These are phyloP conservation scores for Acorus calamus DNA, from an alignment of 106 monocot genomes.

Conservation along the genomic window DNA sequence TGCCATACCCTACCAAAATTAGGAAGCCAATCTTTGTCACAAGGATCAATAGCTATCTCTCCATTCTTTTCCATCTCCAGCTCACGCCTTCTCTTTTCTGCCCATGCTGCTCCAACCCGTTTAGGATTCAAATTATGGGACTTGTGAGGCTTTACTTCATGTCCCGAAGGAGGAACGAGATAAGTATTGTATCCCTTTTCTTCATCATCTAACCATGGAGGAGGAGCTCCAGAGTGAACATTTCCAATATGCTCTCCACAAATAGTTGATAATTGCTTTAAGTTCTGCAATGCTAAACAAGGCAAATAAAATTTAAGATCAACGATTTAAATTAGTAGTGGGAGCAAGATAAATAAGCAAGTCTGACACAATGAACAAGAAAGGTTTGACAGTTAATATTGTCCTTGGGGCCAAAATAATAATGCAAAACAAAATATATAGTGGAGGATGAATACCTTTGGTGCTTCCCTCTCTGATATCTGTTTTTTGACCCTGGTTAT, in stretches of 20 bases:
- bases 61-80: conserved; percentile 83
- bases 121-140: conserved; percentile 74
- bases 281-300: conserved; percentile 17
- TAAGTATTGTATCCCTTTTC: conserved; percentile 16
- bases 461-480: conserved; percentile 13
- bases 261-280: conserved; percentile 12
- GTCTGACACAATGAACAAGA: no score
- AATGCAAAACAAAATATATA: conserved; percentile 2
- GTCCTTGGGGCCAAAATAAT: not conserved
- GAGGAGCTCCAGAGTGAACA: conserved; percentile 37
- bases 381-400: no score
- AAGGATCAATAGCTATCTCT: conserved; percentile 22
- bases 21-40: conserved; percentile 82
- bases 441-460: conserved; percentile 27
- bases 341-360: no score
- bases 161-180: conserved; percentile 5
- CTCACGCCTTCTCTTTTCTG: conserved; percentile 74
- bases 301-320: no score
- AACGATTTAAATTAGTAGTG: no score
- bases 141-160: conserved; percentile 12
- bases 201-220: conserved; percentile 53
- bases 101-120: conserved; percentile 95
- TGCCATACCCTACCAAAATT: conserved; percentile 99
- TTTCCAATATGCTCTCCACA: conserved; percentile 33
- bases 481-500: conserved; percentile 24